phyloP scores from a whole-genome alignment of 2,329 filamentous ascomycete species.

The Madurella fahalii region DNA sequence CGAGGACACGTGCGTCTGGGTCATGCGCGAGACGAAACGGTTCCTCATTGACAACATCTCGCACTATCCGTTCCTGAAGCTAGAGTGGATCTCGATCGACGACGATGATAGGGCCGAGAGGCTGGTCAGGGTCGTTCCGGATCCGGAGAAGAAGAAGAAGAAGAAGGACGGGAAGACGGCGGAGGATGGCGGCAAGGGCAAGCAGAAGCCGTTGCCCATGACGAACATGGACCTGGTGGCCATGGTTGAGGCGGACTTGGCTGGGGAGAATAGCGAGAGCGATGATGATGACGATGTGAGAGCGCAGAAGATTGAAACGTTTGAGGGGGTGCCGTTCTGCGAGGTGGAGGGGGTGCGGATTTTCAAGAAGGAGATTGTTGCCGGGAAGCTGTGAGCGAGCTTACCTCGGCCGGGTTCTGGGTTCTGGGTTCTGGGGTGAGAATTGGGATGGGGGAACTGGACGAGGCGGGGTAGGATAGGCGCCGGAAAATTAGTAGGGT shows the following conservation, averaged over 20 bases:
- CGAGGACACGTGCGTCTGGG: conserved; percentile 53
- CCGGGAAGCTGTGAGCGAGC: conserved; percentile 37
- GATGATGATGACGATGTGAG: conserved; percentile 30
- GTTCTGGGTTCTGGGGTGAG: background rate
- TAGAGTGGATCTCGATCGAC: conserved; percentile 57
- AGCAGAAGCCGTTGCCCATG: conserved; percentile 10
- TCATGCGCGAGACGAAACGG: conserved; percentile 53
- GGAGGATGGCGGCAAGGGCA: conserved; percentile 28
- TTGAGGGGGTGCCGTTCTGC: conserved; percentile 40
- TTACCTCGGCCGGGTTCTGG: background rate
- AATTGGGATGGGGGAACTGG: background rate
- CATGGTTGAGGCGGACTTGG: conserved; percentile 3
- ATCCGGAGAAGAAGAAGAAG: conserved; percentile 28
- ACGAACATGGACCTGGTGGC: conserved; percentile 1
- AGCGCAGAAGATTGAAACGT: conserved; percentile 34
- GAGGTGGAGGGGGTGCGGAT: conserved; percentile 49
- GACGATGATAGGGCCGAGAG: conserved; percentile 46
- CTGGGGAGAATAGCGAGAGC: conserved; percentile 13
- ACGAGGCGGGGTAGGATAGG: background rate
- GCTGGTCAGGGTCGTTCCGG: conserved; percentile 39
- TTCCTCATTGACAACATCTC: conserved; percentile 57
- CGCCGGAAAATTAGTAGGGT: background rate
- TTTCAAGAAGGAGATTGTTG: conserved; percentile 54
- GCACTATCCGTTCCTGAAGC: conserved; percentile 50
- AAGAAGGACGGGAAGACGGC: conserved; percentile 6